These are phyloP conservation scores for Fraxinus nigra DNA, from an alignment of 305 asterid genomes.

Conservation along the genomic window DNA sequence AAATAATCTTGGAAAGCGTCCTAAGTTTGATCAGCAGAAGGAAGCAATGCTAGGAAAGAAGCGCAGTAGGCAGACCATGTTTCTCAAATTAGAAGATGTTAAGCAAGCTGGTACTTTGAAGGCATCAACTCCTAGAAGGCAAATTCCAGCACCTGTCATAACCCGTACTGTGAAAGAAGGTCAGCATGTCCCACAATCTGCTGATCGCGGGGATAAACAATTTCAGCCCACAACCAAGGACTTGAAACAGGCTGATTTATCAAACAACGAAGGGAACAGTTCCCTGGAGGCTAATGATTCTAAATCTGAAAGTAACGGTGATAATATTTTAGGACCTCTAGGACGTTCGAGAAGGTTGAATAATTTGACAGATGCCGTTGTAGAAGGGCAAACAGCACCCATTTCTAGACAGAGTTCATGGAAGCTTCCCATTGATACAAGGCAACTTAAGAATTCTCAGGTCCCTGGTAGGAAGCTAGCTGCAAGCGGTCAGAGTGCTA, in stretches of 20 bases:
- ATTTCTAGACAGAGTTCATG: constrained; percentile 63
- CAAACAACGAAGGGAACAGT: constrained; percentile 51
- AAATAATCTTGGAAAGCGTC: constrained; percentile 77
- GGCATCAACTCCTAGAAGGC: constrained; percentile 82
- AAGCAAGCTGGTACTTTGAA: constrained; percentile 78
- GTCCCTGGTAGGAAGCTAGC: constrained; percentile 63
- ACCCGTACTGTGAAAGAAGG: constrained; percentile 71
- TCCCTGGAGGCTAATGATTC: constrained; percentile 56
- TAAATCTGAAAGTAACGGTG: constrained; percentile 69
- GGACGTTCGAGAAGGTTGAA: constrained; percentile 64
- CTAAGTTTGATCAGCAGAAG: constrained; percentile 82
- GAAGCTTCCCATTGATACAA: constrained; percentile 71
- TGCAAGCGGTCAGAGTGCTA: constrained; percentile 42
- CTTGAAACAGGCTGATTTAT: constrained; percentile 48
- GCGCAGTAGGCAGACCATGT: constrained; percentile 94
- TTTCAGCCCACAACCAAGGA: constrained; percentile 57
- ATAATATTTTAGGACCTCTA: constrained; percentile 47
- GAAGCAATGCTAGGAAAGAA: constrained; percentile 96
- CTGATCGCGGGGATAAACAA: constrained; percentile 76
- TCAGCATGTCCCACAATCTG: constrained; percentile 37
- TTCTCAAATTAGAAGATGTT: constrained; percentile 88
- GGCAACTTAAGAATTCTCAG: constrained; percentile 60
- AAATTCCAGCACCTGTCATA: constrained; percentile 80
- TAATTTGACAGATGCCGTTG: constrained; percentile 50
- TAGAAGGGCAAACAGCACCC: constrained; percentile 57